Evolutionary conservation across 2,329 filamentous ascomycete genomes (phyloP).

Genomic region (Fusarium keratoplasticum): DNA sequence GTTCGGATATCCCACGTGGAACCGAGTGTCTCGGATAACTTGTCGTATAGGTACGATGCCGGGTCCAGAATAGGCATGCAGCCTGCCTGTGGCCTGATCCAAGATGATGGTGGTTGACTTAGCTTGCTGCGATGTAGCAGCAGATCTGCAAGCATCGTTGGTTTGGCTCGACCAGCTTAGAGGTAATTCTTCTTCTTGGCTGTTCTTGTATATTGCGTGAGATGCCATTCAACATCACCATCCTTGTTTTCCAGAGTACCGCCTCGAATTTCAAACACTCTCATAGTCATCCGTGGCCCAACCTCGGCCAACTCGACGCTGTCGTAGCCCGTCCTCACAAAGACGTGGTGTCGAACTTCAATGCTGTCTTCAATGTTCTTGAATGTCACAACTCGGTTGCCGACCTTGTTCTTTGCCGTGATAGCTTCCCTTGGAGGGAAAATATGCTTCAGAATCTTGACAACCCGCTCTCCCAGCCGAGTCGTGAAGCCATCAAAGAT

Average conservation of each 20-base stretch:
- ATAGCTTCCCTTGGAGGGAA: slow-evolving; percentile 89
- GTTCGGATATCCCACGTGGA: neutral
- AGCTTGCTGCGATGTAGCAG: neutral
- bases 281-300: slow-evolving; percentile 97
- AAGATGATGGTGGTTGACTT: neutral
- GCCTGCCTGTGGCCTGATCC: neutral
- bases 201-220: slow-evolving; percentile 95
- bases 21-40: slow-evolving; percentile 2
- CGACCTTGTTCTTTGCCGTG: slow-evolving; percentile 79
- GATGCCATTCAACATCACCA: slow-evolving; percentile 95
- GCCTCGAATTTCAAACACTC: slow-evolving; percentile 90
- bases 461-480: slow-evolving; percentile 81
- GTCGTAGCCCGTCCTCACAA: slow-evolving; percentile 91
- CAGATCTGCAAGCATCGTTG: neutral
- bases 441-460: slow-evolving; percentile 91
- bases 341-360: slow-evolving; percentile 85
- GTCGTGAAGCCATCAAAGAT: slow-evolving; percentile 95
- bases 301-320: slow-evolving; percentile 91
- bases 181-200: slow-evolving; percentile 96
- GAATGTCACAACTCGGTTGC: slow-evolving; percentile 91
- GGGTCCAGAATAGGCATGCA: neutral
- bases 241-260: slow-evolving; percentile 95
- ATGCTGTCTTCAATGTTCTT: slow-evolving; percentile 95
- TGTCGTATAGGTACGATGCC: neutral
- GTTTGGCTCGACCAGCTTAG: slow-evolving; percentile 56